Base-by-base conservation (phyloP, 495 filamentous ascomycete species). In the Ramalina peruviana region DNA sequence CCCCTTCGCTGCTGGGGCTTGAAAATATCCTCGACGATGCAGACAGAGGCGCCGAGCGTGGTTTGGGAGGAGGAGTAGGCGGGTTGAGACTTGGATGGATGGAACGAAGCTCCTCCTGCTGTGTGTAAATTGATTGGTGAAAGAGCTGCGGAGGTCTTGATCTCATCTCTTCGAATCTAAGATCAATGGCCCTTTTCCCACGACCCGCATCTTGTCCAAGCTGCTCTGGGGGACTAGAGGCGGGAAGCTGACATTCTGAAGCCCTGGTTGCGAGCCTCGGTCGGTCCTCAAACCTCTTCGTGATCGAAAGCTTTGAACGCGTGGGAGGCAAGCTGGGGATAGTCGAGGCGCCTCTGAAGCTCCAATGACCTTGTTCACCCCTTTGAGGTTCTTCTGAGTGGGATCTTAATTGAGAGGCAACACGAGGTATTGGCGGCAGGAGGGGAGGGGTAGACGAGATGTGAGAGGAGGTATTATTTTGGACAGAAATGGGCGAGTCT, bases 371-470 rank as follows among this genome's bases (percentile, higher is more conserved):
- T 4, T 36, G 48, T 23, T 48, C 26, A 10, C 13, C 12, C 16
- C 40, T n/a, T 19, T 41, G 26, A 15, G 25, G 30, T 16, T 16
- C 37, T 9, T 40, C 30, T 33, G 10, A 30, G 47, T 37, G 40
- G 21, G 41, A 39, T 12, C 61, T 57, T 39, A 54, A 42, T 15
- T 56, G 57, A 15, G 63, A 67, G 27, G 66, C 60, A 30, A 67
- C 58, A 44, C 65, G 65, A 40, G 65, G 65, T 13, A 67, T 68
- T 4, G 66, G 63, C n/a, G 66, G 66, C 19, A 68, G 54, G 21
- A 54, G 57, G 4, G 66, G 65, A 41, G 65, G 63, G 36, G 49
- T 55, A 16, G 63, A 53, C 9, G 61, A 62, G 4, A 68, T 53
- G 17, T 62, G 65, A 21, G 61, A 67, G 30, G 53, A 47, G 19